Evolutionary conservation across 495 filamentous ascomycete genomes (phyloP).

Genomic region (Penicillium salamii): DNA sequence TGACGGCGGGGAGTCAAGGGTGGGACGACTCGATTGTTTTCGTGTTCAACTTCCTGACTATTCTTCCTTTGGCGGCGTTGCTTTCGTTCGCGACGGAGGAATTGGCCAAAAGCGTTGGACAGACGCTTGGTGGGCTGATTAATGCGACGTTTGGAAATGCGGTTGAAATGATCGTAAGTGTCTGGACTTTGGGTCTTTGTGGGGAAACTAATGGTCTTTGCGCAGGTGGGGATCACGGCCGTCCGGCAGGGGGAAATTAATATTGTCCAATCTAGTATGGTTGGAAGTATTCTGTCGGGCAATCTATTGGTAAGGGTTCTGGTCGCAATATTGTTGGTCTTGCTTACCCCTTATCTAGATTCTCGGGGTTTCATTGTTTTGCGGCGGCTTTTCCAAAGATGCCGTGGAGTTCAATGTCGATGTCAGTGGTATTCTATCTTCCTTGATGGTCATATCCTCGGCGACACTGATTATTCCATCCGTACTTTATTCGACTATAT

Average conservation of each 20-base stretch:
- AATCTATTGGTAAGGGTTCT: constrained; percentile 17
- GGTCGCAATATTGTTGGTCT: not conserved
- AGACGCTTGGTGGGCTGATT: constrained; percentile 23
- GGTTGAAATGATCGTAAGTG: constrained; percentile 26
- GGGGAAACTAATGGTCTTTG: not conserved
- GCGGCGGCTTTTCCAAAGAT: constrained; percentile 19
- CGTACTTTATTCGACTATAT: constrained; percentile 20
- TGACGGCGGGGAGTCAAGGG: constrained; percentile 9
- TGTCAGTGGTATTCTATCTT: constrained; percentile 19
- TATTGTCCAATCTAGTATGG: constrained; percentile 27
- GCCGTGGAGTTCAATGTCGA: constrained; percentile 18
- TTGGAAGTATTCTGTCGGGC: constrained; percentile 29
- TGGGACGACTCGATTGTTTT: constrained; percentile 22
- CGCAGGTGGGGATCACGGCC: constrained; percentile 24
- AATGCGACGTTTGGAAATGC: constrained; percentile 31
- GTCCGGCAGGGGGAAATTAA: constrained; percentile 19
- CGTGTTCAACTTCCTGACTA: constrained; percentile 27
- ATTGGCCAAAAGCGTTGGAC: constrained; percentile 17
- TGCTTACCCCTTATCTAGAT: constrained; percentile 10
- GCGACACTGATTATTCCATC: constrained; percentile 26
- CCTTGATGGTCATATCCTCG: constrained; percentile 25
- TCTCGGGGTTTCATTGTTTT: constrained; percentile 20
- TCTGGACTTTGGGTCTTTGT: not conserved
- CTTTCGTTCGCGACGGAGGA: constrained; percentile 25
- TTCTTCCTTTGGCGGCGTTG: constrained; percentile 21